Percentiles rank a stretch among this genome's conserved stretches.
phyloP scores from a whole-genome alignment of 305 asterid genomes.

The Caryopteris hybrid region DNA sequence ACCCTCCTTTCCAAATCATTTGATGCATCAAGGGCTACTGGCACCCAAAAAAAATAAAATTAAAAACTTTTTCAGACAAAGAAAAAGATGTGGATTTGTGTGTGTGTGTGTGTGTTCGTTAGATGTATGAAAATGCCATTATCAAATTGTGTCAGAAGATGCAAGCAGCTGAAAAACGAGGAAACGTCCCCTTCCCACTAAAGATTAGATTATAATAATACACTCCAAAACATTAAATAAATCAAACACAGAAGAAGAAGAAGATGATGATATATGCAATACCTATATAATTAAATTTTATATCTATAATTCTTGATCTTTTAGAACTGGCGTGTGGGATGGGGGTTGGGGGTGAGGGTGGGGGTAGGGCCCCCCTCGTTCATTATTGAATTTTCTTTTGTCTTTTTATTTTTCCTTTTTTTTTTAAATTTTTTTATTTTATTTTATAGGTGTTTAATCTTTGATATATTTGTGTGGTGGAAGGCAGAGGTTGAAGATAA shows the following conservation, averaged over 20 bases:
- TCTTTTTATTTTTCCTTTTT: slow-evolving; percentile 19
- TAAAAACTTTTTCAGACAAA: slow-evolving; percentile 35
- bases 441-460: slow-evolving; percentile 14
- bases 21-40: slow-evolving; percentile 39
- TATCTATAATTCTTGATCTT: neutral
- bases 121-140: slow-evolving; percentile 40
- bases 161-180: slow-evolving; percentile 73
- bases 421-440: slow-evolving; percentile 7
- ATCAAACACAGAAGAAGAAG: neutral
- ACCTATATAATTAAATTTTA: too few relatives aligned
- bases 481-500: slow-evolving; percentile 60
- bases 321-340: slow-evolving; percentile 11
- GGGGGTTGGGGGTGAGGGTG: too few relatives aligned
- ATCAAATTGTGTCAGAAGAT: slow-evolving; percentile 63
- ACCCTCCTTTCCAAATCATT: slow-evolving; percentile 67
- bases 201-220: slow-evolving; percentile 7
- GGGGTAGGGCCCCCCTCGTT: slow-evolving; percentile 39
- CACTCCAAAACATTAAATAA: neutral
- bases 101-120: slow-evolving; percentile 18
- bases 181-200: slow-evolving; percentile 78
- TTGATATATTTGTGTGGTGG: slow-evolving; percentile 63
- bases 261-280: neutral
- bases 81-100: slow-evolving; percentile 33
- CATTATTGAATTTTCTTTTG: slow-evolving; percentile 67
- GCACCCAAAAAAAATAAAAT: slow-evolving; percentile 26